These are phyloP conservation scores for Quercus cerris DNA, from an alignment of 306 rosid genomes.

Conservation along the genomic window DNA sequence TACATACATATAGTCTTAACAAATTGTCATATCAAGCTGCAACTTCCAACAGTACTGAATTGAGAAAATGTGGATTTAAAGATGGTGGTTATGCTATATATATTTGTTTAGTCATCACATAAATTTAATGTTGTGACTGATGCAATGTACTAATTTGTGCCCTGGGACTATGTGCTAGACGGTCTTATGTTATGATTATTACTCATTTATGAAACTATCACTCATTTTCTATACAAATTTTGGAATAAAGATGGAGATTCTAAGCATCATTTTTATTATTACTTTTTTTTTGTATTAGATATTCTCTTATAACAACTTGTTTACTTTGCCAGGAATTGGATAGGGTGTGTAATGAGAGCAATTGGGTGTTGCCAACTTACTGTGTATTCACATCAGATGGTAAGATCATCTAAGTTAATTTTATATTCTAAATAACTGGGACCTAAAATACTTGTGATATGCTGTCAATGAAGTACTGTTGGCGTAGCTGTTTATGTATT, in stretches of 20 bases:
- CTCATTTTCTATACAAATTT: not conserved
- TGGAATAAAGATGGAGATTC: not conserved
- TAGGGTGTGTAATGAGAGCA: constrained; percentile 31
- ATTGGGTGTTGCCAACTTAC: constrained; percentile 57
- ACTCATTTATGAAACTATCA: not conserved
- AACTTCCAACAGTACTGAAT: not conserved
- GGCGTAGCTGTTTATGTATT: not conserved
- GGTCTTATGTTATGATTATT: not conserved
- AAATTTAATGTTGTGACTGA: not conserved
- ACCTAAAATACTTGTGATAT: not conserved
- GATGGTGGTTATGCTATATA: not conserved
- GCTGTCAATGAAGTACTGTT: not conserved
- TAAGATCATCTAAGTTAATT: constrained; percentile 16
- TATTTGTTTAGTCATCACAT: not conserved
- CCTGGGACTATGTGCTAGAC: not conserved
- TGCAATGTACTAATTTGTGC: not conserved
- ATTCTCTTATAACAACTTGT: not conserved
- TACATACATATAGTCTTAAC: not conserved
- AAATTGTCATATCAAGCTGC: not conserved
- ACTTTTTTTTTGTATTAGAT: not conserved
- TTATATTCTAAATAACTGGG: not conserved
- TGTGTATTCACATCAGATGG: constrained; percentile 39
- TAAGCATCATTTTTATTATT: not conserved
- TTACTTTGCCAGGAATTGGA: constrained; percentile 43
- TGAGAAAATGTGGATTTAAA: not conserved